Conservation (phyloP, 208 protist genomes). For the Leishmania braziliensis region DNA sequence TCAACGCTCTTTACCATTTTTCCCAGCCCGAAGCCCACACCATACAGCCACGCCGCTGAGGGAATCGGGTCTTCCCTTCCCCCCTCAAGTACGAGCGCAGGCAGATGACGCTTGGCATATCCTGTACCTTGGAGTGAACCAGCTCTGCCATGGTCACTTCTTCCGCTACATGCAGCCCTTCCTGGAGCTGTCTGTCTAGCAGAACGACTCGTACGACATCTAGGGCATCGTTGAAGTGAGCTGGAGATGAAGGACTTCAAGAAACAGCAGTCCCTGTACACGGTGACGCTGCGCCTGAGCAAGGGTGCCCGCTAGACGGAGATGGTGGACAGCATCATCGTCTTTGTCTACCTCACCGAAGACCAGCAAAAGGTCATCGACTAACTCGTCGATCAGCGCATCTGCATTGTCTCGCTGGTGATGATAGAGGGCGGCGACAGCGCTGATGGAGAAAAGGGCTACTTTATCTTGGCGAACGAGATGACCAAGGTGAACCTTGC, state of each 20-base stretch:
- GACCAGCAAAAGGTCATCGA: conserved; percentile 32
- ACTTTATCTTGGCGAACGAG: conserved; percentile 35
- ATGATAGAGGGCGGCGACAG: conserved; percentile 60
- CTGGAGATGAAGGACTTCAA: conserved; percentile 41
- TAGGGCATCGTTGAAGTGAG: conserved; percentile 43
- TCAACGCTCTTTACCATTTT: not conserved
- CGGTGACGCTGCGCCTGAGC: conserved; percentile 36
- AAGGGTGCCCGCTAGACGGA: conserved; percentile 25
- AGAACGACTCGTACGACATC: conserved; percentile 29
- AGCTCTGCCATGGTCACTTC: conserved; percentile 44
- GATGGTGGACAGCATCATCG: conserved; percentile 37
- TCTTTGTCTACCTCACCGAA: conserved; percentile 40
- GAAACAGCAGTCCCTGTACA: conserved; percentile 47
- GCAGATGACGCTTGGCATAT: conserved; percentile 32
- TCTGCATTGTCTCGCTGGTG: conserved; percentile 45
- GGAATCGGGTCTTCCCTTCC: conserved; percentile 10
- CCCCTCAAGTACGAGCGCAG: conserved; percentile 37
- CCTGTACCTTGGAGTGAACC: conserved; percentile 42
- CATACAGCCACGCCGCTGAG: conserved; percentile 17
- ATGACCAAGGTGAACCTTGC: conserved; percentile 31
- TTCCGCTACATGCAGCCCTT: conserved; percentile 47
- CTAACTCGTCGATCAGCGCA: conserved; percentile 34
- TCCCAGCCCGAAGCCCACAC: not conserved
- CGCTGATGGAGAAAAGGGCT: conserved; percentile 41
- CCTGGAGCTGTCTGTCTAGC: conserved; percentile 34